These are phyloP conservation scores for Hsuehochloa calcarea DNA, from an alignment of 176 grass and related monocot genomes.

Conservation along the genomic window DNA sequence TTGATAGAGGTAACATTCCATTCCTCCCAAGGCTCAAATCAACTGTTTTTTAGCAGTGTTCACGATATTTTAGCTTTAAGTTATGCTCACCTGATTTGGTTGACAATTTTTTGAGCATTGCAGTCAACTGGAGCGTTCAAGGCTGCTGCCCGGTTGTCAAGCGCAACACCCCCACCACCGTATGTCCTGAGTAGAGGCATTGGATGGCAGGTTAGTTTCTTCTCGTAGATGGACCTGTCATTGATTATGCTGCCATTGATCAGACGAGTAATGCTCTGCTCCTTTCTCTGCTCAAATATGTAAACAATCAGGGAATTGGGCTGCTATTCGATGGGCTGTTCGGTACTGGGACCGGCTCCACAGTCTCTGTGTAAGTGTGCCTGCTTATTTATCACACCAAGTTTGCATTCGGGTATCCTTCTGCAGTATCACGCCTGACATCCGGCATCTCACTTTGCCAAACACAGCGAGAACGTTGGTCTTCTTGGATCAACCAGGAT, in stretches of 20 bases:
- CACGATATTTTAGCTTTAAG: background rate
- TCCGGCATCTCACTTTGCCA: background rate
- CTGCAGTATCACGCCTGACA: background rate
- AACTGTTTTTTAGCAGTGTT: background rate
- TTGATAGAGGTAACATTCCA: slow-evolving; percentile 54
- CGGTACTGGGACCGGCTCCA: slow-evolving; percentile 64
- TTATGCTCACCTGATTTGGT: background rate
- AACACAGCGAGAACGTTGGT: slow-evolving; percentile 73
- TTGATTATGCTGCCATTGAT: background rate
- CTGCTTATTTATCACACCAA: background rate
- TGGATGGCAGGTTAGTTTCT: slow-evolving; percentile 65
- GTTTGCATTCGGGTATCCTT: background rate
- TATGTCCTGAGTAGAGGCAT: slow-evolving; percentile 80
- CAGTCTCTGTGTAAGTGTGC: slow-evolving; percentile 75
- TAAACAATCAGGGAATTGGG: slow-evolving; percentile 60
- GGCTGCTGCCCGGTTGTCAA: slow-evolving; percentile 73
- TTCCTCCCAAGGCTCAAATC: background rate
- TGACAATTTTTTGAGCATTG: slow-evolving; percentile 3
- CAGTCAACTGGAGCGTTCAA: slow-evolving; percentile 77
- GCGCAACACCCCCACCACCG: slow-evolving; percentile 83
- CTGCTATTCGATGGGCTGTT: slow-evolving; percentile 71
- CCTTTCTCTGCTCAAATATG: background rate
- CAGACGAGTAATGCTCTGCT: background rate
- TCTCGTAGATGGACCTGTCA: background rate
- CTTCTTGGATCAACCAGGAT: slow-evolving; percentile 85